These are phyloP conservation scores for Protomyces arabidopsidicola DNA, from an alignment of 1,139 yeast genomes.

Conservation along the genomic window DNA sequence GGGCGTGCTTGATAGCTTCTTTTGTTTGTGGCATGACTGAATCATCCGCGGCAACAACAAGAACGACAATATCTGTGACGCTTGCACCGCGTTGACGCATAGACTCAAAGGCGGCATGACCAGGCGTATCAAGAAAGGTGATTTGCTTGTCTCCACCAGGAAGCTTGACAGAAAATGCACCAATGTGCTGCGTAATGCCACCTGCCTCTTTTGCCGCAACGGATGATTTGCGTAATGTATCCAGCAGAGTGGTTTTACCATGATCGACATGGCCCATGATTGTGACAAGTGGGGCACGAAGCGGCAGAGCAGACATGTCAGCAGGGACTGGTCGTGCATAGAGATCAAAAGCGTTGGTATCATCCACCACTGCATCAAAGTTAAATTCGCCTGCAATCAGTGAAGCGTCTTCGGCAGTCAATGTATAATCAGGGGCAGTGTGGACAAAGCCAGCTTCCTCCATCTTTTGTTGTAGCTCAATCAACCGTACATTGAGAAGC, in stretches of 20 bases:
- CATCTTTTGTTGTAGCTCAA: constrained; percentile 55
- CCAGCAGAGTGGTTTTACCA: constrained; percentile 92
- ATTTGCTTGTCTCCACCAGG: constrained; percentile 62
- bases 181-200: constrained; percentile 96
- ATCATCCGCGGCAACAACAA: constrained; percentile 98
- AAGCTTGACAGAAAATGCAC: constrained; percentile 84
- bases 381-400: constrained; percentile 87
- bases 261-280: constrained; percentile 99
- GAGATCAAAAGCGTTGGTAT: constrained; percentile 59
- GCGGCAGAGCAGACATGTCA: constrained; percentile 48
- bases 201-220: constrained; percentile 85
- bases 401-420: constrained; percentile 62
- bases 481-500: constrained; percentile 58
- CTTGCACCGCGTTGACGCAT: constrained; percentile 97
- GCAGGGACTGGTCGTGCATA: constrained; percentile 45
- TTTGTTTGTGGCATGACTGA: constrained; percentile 96
- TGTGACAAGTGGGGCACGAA: constrained; percentile 90
- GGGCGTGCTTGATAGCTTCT: constrained; percentile 92
- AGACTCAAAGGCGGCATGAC: constrained; percentile 93
- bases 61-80: constrained; percentile 82
- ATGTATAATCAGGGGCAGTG: constrained; percentile 59
- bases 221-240: constrained; percentile 74
- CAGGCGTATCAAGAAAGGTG: constrained; percentile 94
- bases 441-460: constrained; percentile 70
- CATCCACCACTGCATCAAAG: constrained; percentile 55